Evolutionary conservation across 2,329 filamentous ascomycete species (phyloP), one percentile per base, ranked within the genome.

Genomic region (Talaromyces rugulosus): DNA sequence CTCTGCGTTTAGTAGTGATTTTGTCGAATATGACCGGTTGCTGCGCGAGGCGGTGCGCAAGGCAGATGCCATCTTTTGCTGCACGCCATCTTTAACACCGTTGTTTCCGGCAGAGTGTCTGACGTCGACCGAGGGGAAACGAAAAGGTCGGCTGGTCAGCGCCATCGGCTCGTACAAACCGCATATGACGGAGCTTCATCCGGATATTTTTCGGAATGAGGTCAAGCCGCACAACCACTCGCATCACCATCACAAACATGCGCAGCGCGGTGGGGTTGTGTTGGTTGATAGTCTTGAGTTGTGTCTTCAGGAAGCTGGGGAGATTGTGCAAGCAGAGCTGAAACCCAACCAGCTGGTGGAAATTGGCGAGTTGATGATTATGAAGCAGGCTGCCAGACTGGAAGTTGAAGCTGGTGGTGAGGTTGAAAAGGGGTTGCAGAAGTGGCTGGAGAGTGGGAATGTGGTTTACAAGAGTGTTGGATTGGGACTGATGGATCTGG

Each of bases 61-160:
- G 8, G 86, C 90, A 0, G 91, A 95, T 69, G 89, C 90, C 9
- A 89, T 98, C 42, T 95, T 96, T 77, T 94, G 91, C 77, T 96
- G 91, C 66, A 96, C 92, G 1, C 91, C 93, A 0, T 89, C 87
- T 0, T 84, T 82, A 0, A 80, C 84, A 36, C 89, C 90, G 1
- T 79, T 97, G 1, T 98, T 97, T 71, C 89, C 93, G 0, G 80
- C 83, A 0, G 77, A 82, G 11, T 87, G 90, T 64, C 81, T 97
- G 57, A 96, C 90, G 0, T 89, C 83, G 61, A 69, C 71, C 18
- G 77, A 80, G 62, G 78, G 77, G 7, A 73, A 77, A 8, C 73
- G 72, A 42, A 81, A 80, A 63, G 79, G 78, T 3, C 69, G 79
- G 9, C 72, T 79, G 50, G 73, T 81, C 63, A 72, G 73, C 47